Evolutionary conservation across 2,329 filamentous ascomycete species (phyloP), one percentile per base, ranked within the genome.

Genomic region (Aspergillus candidus): DNA sequence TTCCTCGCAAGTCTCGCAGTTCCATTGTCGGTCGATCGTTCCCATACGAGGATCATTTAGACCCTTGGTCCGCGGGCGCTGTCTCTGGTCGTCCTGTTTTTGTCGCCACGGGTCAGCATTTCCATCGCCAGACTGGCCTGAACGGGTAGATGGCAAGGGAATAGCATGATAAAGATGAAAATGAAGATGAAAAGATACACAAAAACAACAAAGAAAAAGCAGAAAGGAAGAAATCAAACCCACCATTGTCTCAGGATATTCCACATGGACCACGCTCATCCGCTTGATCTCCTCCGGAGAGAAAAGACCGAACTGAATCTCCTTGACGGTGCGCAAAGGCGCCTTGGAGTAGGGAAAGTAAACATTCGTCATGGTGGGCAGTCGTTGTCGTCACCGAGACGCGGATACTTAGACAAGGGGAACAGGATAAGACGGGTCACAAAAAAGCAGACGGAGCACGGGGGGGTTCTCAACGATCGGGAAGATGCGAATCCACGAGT

Each of bases 231-330:
- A 18, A 18, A 5, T 5, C 18, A 18, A 37, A 62, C 72, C 50
- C 61, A 77, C 76, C 93, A 98, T 96, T 22, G 93, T 97, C 75
- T 98, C 93, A n/a, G 93, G 90, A 66, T 96, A 97, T 68, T 93
- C 80, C 66, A 98, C 91, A 68, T 95, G 88, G 58, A 84, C 86
- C 52, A 97, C 91, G 71, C 90, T 96, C 88, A 97, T 94, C 62
- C 86, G 90, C 77, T 98, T 97, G 72, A 97, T 95, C 75, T 98
- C 94, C 68, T 98, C 93, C 18, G 93, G 93, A 31, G 93, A 94
- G 70, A 98, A 81, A 66, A 98, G 80, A 65, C 93, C 93, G 66
- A 98, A 98, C 77, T 98, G 94, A 61, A 98, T 95, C 78, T 98
- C 94, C 78, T 96, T 85, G 62, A 98, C 90, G 56, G 86, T 94